Base-by-base conservation (phyloP, 2,329 filamentous ascomycete genomes). In the Leptographium galeiforme region DNA sequence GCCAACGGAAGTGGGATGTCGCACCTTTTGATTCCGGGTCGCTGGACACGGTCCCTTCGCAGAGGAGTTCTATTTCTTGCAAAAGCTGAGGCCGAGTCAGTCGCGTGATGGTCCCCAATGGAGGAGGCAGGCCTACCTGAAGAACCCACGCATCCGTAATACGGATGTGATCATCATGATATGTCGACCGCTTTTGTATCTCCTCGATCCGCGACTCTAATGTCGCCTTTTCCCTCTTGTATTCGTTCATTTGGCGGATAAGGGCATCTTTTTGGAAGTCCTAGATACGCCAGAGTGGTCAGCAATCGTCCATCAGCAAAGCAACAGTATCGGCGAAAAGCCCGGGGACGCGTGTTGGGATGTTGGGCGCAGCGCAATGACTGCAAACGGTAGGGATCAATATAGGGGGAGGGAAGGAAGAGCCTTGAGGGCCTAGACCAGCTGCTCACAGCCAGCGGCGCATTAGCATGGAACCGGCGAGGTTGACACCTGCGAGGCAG, bases 221-320 rank as follows among this genome's bases (percentile, higher is more conserved):
- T 43, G 85, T 86, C 55, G 78, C 76, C 66, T 89, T 90, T 66
- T 95, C 89, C 61, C 93, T 84, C 71, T 95, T 95, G 70, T 95
- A 96, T 70, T 97, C 93, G 66, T 89, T 87, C 89, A 98, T 95
- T 71, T 96, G 91, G 55, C 94, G 88, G 63, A 87, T 85, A 66
- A 98, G 95, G 59, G 93, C 93, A 73, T 95, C 93, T 72, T 97
- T 98, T 71, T 91, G 87, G 64, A 86, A 93, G 66, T 85, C 82
- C 89, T 94, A 69, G 62, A 68, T 57, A 65, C 60, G 48, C 68
- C 66, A 64, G 25, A 63, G 64, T 2, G 4, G 62, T 61, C 63
- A 68, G 51, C 45, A 66, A 71, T 64, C 62, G 30, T 52, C 36
- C 38, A 19, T 13, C 10, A 25, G 34, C 25, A 52, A 25, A 14